Evolutionary conservation across 306 rosid genomes (phyloP).

Genomic region (Cucurbita maxima): DNA sequence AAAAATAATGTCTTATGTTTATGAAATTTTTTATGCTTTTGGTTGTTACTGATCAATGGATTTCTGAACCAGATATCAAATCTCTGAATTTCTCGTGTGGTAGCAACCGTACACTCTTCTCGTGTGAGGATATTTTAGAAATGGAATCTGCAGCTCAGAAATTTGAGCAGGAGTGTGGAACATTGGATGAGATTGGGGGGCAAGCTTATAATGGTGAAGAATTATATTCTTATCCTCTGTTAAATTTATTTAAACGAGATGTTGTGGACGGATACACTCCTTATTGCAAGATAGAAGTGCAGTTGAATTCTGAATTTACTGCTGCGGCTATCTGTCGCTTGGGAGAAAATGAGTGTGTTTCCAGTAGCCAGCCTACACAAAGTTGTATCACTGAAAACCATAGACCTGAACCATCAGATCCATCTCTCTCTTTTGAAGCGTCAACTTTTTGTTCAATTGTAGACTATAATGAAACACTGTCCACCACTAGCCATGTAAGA

Average conservation of each 20-base stretch:
- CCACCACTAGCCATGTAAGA: constrained; percentile 40
- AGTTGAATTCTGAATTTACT: constrained; percentile 27
- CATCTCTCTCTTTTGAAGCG: constrained; percentile 38
- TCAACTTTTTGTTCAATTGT: constrained; percentile 38
- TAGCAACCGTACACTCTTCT: constrained; percentile 32
- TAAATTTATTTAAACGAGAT: constrained; percentile 31
- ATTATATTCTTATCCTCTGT: constrained; percentile 47
- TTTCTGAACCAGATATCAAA: constrained; percentile 35
- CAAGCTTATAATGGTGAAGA: constrained; percentile 33
- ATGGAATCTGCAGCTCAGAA: constrained; percentile 76
- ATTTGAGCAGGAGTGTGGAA: constrained; percentile 62
- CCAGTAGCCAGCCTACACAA: constrained; percentile 18
- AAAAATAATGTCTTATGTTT: background rate
- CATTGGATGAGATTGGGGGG: constrained; percentile 27
- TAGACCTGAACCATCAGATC: constrained; percentile 30
- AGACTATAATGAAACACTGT: constrained; percentile 22
- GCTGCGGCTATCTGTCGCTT: constrained; percentile 23
- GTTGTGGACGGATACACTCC: constrained; percentile 49
- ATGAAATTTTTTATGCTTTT: background rate
- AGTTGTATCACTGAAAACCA: constrained; percentile 20
- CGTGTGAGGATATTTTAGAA: constrained; percentile 61
- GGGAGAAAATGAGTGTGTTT: constrained; percentile 20
- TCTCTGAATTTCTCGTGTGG: constrained; percentile 68
- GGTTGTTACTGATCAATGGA: background rate
- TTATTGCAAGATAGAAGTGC: constrained; percentile 54